These are phyloP conservation scores for Termitomyces sp. DNA, from an alignment of 768 basidiomycete genomes.

Conservation along the genomic window DNA sequence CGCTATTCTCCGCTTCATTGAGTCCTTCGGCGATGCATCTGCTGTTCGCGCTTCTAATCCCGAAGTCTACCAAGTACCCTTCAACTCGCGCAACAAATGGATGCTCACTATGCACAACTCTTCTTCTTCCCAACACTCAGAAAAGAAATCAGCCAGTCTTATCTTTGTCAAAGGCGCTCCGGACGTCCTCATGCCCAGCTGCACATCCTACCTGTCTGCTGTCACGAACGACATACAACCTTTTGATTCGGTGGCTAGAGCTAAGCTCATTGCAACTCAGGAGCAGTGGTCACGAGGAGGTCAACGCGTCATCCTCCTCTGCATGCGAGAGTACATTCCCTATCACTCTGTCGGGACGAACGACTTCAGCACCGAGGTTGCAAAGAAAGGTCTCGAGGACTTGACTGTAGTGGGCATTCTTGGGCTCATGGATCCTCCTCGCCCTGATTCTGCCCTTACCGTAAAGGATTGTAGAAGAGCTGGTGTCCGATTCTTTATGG, in stretches of 20 bases:
- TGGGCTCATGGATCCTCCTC: conserved; percentile 52
- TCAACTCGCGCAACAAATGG: conserved; percentile 53
- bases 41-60: conserved; percentile 14
- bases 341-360: conserved; percentile 13
- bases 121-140: background rate
- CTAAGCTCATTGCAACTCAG: conserved; percentile 21
- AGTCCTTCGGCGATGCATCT: conserved; percentile 18
- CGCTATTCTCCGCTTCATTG: conserved; percentile 45
- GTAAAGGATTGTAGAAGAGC: conserved; percentile 42
- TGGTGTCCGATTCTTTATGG: conserved; percentile 50
- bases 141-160: conserved; percentile 16
- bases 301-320: conserved; percentile 48
- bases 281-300: conserved; percentile 41
- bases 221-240: conserved; percentile 19
- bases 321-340: conserved; percentile 22
- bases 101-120: conserved; percentile 40
- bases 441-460: conserved; percentile 40
- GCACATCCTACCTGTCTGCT: conserved; percentile 19
- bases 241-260: conserved; percentile 17
- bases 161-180: conserved; percentile 57
- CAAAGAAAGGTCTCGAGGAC: conserved; percentile 27
- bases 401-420: conserved; percentile 46
- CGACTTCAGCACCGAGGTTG: conserved; percentile 29
- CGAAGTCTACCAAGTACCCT: conserved; percentile 31
- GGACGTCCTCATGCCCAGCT: conserved; percentile 41